These are phyloP conservation scores for Glaciozyma antarctica DNA, from an alignment of 768 basidiomycete species.

Conservation along the genomic window DNA sequence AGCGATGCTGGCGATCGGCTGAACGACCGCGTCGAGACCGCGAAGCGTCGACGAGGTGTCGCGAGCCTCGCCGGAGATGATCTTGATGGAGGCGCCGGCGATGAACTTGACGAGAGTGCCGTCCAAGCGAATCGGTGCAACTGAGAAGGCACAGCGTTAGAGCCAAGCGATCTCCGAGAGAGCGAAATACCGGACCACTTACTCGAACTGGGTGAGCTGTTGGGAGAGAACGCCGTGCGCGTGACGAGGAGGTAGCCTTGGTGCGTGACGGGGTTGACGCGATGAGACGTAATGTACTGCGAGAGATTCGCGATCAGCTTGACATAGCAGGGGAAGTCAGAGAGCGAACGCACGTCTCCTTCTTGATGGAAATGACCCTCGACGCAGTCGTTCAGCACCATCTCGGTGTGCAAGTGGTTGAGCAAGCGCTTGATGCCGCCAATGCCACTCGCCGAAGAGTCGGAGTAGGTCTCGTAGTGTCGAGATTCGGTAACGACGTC, in stretches of 20 bases:
- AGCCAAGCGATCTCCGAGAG: no score
- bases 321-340: not conserved
- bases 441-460: constrained; percentile 39
- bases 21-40: constrained; percentile 24
- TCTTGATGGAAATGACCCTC: constrained; percentile 98
- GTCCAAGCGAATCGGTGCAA: constrained; percentile 71
- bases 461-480: constrained; percentile 60
- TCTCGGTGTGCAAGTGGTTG: constrained; percentile 82
- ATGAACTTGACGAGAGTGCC: constrained; percentile 72
- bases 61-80: constrained; percentile 51
- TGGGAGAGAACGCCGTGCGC: constrained; percentile 80
- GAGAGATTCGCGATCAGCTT: not conserved
- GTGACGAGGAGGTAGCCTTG: constrained; percentile 86
- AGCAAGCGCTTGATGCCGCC: constrained; percentile 54
- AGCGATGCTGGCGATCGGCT: constrained; percentile 5
- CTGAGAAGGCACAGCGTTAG: constrained; percentile 42
- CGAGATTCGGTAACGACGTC: constrained; percentile 78
- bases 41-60: constrained; percentile 24
- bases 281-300: constrained; percentile 86
- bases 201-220: constrained; percentile 68
- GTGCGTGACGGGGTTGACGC: constrained; percentile 80
- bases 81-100: constrained; percentile 63
- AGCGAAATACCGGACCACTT: constrained; percentile 2
- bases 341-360: constrained; percentile 60
- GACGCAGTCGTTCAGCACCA: constrained; percentile 72